Evolutionary conservation across 129 eudicot genomes (phyloP).

Genomic region (Silybum marianum): DNA sequence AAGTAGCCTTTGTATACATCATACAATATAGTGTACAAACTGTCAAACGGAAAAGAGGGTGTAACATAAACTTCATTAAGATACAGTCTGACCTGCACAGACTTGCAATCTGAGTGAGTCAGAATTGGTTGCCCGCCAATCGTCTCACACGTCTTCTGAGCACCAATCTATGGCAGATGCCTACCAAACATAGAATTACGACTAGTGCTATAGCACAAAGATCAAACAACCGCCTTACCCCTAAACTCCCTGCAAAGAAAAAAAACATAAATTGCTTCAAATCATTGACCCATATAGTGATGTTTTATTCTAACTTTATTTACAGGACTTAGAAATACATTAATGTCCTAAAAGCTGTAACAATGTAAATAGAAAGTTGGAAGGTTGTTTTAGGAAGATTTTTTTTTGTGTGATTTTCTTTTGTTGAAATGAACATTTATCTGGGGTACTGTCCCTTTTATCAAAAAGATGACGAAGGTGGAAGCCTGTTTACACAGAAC

Average conservation of each 20-base stretch:
- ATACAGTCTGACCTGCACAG: constrained; percentile 2
- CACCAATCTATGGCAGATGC: constrained; percentile 40
- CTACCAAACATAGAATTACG: constrained; percentile 39
- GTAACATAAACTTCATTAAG: constrained; percentile 15
- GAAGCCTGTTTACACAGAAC: too few relatives aligned
- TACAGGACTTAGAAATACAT: neutral
- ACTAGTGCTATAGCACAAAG: constrained; percentile 42
- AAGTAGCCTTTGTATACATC: constrained; percentile 7
- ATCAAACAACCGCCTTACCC: constrained; percentile 44
- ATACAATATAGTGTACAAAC: constrained; percentile 4
- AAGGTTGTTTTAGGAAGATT: too few relatives aligned
- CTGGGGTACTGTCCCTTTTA: too few relatives aligned
- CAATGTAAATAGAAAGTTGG: too few relatives aligned
- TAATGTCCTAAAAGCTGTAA: too few relatives aligned
- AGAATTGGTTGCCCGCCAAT: constrained; percentile 35
- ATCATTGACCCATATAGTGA: neutral
- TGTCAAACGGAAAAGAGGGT: neutral
- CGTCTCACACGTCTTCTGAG: constrained; percentile 42
- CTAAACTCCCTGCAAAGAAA: constrained; percentile 34
- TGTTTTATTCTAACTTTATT: neutral
- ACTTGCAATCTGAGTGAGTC: neutral
- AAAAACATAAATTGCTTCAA: neutral
- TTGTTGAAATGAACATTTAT: too few relatives aligned
- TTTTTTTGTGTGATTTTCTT: too few relatives aligned
- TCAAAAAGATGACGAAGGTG: too few relatives aligned